phyloP scores from a whole-genome alignment of 306 rosid genomes.

The Acacia crassicarpa region DNA sequence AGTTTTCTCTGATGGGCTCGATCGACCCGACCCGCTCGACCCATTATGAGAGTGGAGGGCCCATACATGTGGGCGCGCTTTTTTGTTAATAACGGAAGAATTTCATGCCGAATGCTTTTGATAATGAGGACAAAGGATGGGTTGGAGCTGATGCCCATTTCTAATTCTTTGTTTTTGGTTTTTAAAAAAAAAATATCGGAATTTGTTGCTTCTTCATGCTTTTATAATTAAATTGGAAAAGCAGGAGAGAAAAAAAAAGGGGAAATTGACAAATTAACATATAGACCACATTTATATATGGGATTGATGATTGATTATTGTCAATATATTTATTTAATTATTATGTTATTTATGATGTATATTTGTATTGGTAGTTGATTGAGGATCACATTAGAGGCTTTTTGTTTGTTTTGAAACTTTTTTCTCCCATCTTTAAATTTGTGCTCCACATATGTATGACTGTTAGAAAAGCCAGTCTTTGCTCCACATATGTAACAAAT shows the following conservation, averaged over 20 bases:
- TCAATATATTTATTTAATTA: neutral
- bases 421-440: neutral
- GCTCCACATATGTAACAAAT: too few relatives aligned
- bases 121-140: neutral
- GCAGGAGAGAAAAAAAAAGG: neutral
- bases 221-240: neutral
- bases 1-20: constrained; percentile 37
- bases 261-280: neutral
- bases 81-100: neutral
- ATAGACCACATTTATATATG: neutral
- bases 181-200: neutral
- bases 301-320: neutral
- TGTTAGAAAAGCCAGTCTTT: too few relatives aligned
- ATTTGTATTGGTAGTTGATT: neutral
- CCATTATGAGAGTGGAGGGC: neutral
- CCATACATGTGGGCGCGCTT: neutral
- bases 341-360: neutral
- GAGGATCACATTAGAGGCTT: neutral
- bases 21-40: neutral
- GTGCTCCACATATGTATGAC: neutral
- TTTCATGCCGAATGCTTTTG: neutral
- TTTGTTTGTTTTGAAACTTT: neutral
- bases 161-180: neutral
- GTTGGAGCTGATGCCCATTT: neutral
- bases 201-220: neutral